These are phyloP conservation scores for Saxophila tyrrhenica DNA, from an alignment of 495 filamentous ascomycete species.

Conservation along the genomic window DNA sequence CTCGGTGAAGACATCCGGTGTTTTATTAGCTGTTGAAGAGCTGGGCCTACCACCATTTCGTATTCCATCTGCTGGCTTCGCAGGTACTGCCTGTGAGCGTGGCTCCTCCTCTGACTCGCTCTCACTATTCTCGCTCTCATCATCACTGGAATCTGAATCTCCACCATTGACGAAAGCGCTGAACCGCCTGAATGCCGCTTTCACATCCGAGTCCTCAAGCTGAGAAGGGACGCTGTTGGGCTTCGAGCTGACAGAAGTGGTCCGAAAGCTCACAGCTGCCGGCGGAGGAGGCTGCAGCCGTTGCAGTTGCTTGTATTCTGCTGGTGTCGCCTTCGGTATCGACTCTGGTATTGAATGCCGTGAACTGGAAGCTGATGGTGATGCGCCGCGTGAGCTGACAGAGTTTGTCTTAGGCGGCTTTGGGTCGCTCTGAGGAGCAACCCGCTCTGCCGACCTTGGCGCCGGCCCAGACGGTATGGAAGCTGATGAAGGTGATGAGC, in stretches of 20 bases:
- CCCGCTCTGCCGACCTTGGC: too few species aligned
- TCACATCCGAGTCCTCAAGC: neutral
- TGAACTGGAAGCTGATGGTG: too few species aligned
- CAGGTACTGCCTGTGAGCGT: neutral
- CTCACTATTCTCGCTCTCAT: constrained; percentile 1
- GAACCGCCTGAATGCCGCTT: constrained; percentile 10
- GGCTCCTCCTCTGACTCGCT: neutral
- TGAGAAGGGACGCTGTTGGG: neutral
- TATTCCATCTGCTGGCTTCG: neutral
- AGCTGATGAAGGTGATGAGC: too few species aligned
- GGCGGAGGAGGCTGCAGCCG: neutral
- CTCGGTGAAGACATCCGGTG: too few species aligned
- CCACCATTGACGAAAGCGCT: constrained; percentile 3
- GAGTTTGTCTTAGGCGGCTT: too few species aligned
- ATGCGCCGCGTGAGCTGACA: too few species aligned
- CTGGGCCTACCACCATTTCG: neutral
- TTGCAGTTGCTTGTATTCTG: too few species aligned
- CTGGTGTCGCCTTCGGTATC: too few species aligned
- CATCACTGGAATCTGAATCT: neutral
- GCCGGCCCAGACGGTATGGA: too few species aligned
- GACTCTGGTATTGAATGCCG: too few species aligned
- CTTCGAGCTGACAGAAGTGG: neutral
- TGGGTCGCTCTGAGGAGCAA: too few species aligned
- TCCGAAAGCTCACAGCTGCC: neutral
- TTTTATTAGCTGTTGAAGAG: too few species aligned